A percentile compares a stretch with the other conserved stretches of the same genome.
phyloP scores from a whole-genome alignment of 257 asterid species.

The Fraxinus cuspidata region DNA sequence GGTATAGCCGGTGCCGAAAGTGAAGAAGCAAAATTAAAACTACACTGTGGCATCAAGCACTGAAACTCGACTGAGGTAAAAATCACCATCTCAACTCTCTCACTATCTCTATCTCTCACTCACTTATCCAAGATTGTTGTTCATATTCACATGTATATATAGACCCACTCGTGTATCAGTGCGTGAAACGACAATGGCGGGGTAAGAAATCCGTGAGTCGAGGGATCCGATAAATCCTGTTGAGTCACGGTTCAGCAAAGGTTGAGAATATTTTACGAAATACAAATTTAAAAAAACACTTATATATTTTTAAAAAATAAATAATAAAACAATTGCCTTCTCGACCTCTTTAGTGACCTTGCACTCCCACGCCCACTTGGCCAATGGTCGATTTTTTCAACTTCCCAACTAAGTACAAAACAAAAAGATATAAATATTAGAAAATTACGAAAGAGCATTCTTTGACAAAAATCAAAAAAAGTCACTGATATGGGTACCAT shows the following conservation, averaged over 20 bases:
- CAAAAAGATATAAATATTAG: too few relatives aligned
- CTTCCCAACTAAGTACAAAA: too few relatives aligned
- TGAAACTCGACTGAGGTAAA: constrained; percentile 21
- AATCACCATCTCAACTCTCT: constrained; percentile 34
- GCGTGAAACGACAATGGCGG: not conserved
- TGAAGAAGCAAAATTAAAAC: constrained; percentile 15
- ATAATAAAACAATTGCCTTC: too few relatives aligned
- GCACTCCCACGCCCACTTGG: too few relatives aligned
- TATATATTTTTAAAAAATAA: too few relatives aligned
- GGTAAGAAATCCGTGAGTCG: constrained; percentile 9
- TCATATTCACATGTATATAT: not conserved
- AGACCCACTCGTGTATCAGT: not conserved
- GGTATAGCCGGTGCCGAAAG: constrained; percentile 29
- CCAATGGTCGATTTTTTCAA: too few relatives aligned
- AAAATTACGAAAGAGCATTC: too few relatives aligned
- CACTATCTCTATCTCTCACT: not conserved
- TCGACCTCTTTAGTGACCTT: too few relatives aligned
- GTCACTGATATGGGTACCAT: too few relatives aligned
- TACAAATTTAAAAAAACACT: too few relatives aligned
- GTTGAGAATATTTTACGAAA: not conserved
- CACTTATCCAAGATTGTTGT: not conserved
- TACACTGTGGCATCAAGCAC: constrained; percentile 21
- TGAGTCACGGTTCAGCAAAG: not conserved
- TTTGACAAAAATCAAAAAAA: too few relatives aligned
- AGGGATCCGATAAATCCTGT: constrained; percentile 10